Evolutionary conservation across 2,329 filamentous ascomycete species (phyloP), one percentile per base, ranked within the genome.

Genomic region (Trichophyton rubrum): DNA sequence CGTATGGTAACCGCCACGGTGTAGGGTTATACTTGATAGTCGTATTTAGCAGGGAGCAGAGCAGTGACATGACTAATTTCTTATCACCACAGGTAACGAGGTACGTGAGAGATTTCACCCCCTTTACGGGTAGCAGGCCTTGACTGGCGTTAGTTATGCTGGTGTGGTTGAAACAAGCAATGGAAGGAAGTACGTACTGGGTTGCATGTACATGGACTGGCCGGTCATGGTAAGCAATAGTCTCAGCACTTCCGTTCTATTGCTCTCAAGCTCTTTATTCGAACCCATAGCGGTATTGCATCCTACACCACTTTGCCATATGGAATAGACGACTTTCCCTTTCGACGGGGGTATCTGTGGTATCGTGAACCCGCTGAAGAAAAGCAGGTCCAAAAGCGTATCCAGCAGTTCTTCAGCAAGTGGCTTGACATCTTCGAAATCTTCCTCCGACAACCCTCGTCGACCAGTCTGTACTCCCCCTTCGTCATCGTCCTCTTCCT

Each of bases 221-320:
- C 92, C 90, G 11, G 89, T 85, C 64, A 99, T 75, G 0, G 90
- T 90, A 65, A 99, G 79, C 45, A 99, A 81, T 61, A 99, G 78
- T 22, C 92, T 84, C 67, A 97, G 74, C 33, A 96, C 87, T 74
- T 99, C 93, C 65, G 88, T 90, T 62, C 93, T 84, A 73, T 96
- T 96, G 75, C 82, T 95, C 76, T 99, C 93, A 62, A 89, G 87
- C 68, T 97, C 91, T 72, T 90, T 95, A 59, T 86, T 96, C 2
- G 90, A 92, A 8, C 86, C 86, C 67, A 95, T 85, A 3, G 90
- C 84, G 15, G 88, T 89, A 72, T 96, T 95, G 78, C 92, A 97
- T 13, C 93, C 93, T 33, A 99, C 92, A 56, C 93, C 93, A 70
- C 89, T 97, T 76, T 96, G 90, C 93, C 93, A 99, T 71, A 99